Evolutionary conservation across 768 basidiomycete species (phyloP).

Genomic region (Suillus clintonianus): DNA sequence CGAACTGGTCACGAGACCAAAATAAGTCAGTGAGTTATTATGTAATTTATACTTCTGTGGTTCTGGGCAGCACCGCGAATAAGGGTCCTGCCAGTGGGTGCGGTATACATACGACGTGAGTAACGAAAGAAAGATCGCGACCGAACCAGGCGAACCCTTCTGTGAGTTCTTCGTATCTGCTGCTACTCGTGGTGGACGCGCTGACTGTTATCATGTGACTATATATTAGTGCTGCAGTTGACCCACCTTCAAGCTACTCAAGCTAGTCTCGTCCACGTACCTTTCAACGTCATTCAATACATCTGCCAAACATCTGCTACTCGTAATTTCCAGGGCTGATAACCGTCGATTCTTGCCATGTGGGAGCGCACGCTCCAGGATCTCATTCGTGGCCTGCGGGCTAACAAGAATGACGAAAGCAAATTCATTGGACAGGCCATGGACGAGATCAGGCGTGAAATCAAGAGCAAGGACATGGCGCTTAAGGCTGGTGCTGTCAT

Average conservation of each 20-base stretch:
- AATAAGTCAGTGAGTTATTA: neutral
- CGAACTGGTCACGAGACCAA: neutral
- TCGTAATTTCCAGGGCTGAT: neutral
- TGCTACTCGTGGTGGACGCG: neutral
- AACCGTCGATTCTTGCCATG: conserved; percentile 46
- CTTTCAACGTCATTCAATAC: neutral
- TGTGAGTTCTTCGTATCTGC: neutral
- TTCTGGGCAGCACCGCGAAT: neutral
- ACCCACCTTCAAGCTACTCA: too few relatives aligned
- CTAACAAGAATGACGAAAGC: conserved; percentile 91
- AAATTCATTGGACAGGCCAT: conserved; percentile 92
- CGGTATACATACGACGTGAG: neutral
- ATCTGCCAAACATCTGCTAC: neutral
- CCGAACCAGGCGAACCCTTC: too few relatives aligned
- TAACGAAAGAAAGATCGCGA: neutral
- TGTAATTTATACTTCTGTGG: neutral
- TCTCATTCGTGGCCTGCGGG: conserved; percentile 91
- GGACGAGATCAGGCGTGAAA: conserved; percentile 91
- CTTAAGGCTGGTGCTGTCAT: conserved; percentile 93
- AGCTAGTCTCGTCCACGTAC: too few relatives aligned
- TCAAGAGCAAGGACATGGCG: conserved; percentile 94
- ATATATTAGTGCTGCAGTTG: too few relatives aligned
- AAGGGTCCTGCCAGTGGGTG: too few relatives aligned
- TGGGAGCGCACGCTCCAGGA: conserved; percentile 97
- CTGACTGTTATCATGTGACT: neutral